Base-by-base conservation (phyloP, 805 yeast species). In the Suhomyces faveliae region DNA sequence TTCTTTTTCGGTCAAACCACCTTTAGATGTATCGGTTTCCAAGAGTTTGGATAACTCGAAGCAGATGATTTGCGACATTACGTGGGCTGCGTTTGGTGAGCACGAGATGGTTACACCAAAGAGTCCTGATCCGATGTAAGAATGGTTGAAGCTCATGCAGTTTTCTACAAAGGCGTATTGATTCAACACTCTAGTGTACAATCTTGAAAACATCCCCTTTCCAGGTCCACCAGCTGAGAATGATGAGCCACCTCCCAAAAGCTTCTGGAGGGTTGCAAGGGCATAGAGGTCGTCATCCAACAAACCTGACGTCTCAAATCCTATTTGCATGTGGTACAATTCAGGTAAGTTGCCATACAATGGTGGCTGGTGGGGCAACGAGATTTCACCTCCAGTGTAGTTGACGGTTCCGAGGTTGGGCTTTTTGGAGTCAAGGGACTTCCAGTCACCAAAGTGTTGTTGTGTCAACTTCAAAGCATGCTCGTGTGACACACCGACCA, bases 181-280 rank as follows among this genome's bases (percentile, higher is more conserved):
- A 68, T 92, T 92, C 62, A 94, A 75, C 2, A 94, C 96, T 57
- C 90, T 82, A 0, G 96, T 89, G 71, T 90, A 94, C 20, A 95
- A 79, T 50, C 98, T 78, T 3, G 97, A 89, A 64, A 90, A 94
- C 98, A 94, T 91, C 3, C 99, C 99, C 67, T 94, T 94, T 46
- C 99, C 99, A 13, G 99, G 99, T 0, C 99, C 99, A 55, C 99
- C 99, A 8, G 99, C 98, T 15, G 95, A 85, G 62, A 94, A 94
- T 1, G 98, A 90, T 4, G 97, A 96, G 48, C 98, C 99, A 30
- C 98, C 97, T 38, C 99, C 99, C 11, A 94, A 71, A 19, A 92
- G 73, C 50, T 91, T 89, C 64, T 94, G 98, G 49, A 94, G 74
- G 1, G 90, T 83, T 1, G 98, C 97, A 35, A 90, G 72, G 1